These are phyloP conservation scores for Penicillium pulvis DNA, from an alignment of 495 filamentous ascomycete species.

Conservation along the genomic window DNA sequence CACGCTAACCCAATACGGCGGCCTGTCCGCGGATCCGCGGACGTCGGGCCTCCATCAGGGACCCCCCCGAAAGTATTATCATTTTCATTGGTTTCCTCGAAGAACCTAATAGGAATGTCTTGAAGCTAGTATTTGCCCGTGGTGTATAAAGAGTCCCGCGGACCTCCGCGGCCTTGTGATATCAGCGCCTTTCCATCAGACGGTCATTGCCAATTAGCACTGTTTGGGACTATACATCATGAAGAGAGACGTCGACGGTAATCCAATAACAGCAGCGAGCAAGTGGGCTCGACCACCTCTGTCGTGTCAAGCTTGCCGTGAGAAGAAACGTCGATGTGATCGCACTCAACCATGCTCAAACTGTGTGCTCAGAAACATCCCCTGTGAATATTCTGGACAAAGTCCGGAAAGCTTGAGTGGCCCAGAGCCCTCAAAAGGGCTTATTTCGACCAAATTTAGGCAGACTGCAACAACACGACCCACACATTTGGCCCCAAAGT, in stretches of 20 bases:
- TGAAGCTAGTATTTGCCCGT: neutral
- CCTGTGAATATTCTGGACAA: conserved; percentile 22
- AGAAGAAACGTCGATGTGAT: conserved; percentile 33
- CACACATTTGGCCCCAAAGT: conserved; percentile 1
- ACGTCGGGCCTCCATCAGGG: neutral
- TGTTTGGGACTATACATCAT: conserved; percentile 13
- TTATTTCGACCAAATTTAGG: neutral
- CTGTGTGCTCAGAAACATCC: conserved; percentile 24
- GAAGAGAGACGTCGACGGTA: conserved; percentile 22
- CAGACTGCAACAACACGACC: neutral
- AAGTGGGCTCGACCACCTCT: conserved; percentile 22
- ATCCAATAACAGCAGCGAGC: conserved; percentile 15
- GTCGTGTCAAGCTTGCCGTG: conserved; percentile 29
- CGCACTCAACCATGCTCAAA: conserved; percentile 33
- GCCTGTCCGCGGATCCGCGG: neutral
- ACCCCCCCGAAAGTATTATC: neutral
- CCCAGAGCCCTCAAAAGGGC: neutral
- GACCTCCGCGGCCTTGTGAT: conserved; percentile 13
- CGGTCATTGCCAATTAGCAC: neutral
- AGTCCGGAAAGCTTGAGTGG: neutral
- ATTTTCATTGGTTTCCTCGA: neutral
- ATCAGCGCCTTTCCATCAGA: neutral
- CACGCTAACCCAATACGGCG: neutral
- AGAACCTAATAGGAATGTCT: neutral
- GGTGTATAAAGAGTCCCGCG: conserved; percentile 8